Percentiles rank a stretch among this genome's conserved stretches.
Conservation (phyloP, 1,284 basidiomycete genomes). For the Phylloporus sp. region DNA sequence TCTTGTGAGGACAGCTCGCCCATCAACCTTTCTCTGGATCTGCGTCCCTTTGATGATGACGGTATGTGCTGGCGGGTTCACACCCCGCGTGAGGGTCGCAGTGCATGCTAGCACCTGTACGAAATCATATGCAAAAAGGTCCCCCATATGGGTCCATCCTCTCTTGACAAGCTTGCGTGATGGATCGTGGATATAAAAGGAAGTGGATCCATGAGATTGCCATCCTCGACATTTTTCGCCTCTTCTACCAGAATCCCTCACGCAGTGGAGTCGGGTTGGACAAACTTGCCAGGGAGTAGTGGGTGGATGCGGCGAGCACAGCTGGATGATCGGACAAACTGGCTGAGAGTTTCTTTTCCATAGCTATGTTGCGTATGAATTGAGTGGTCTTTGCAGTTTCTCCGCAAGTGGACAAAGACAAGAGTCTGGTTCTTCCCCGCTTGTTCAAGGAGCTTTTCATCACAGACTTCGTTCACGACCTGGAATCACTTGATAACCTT, state of each 20-base stretch:
- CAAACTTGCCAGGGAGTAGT: no score
- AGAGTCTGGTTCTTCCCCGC: conserved; percentile 91
- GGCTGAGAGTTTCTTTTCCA: conserved; percentile 90
- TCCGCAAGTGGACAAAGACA: conserved; percentile 96
- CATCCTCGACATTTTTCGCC: conserved; percentile 84
- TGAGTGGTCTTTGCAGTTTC: conserved; percentile 94
- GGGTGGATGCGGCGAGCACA: no score
- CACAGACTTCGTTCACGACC: conserved; percentile 98
- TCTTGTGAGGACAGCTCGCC: no score
- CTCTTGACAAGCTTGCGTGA: conserved; percentile 98
- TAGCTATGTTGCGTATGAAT: conserved; percentile 93
- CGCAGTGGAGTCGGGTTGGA: conserved; percentile 85
- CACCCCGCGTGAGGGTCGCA: conserved; percentile 98
- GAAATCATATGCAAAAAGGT: conserved; percentile 92
- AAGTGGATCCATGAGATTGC: conserved; percentile 87
- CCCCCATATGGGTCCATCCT: conserved; percentile 92
- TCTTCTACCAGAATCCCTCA: conserved; percentile 90
- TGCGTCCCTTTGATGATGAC: conserved; percentile 87
- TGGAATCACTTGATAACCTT: conserved; percentile 99
- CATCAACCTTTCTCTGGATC: no score
- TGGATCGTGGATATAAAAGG: conserved; percentile 99
- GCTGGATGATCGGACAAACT: neutral
- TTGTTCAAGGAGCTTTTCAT: conserved; percentile 97
- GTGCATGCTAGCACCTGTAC: conserved; percentile 97
- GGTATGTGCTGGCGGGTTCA: conserved; percentile 96